Evolutionary conservation across 1,284 basidiomycete genomes (phyloP).

Genomic region (Takashimella koratensis): DNA sequence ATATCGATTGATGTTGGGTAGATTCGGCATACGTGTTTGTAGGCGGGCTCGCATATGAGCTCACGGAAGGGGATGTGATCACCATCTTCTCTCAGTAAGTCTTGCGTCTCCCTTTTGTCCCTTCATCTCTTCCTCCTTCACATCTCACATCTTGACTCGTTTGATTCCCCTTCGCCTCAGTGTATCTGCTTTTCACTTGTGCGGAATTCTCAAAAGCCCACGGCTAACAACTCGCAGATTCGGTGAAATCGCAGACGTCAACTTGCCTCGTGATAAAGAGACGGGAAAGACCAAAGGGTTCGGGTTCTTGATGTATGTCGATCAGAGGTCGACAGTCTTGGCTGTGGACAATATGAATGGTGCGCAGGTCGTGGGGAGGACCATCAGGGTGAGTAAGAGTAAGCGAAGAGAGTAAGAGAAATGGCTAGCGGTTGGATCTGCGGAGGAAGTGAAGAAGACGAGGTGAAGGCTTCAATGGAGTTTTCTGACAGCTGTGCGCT

Average conservation of each 20-base stretch:
- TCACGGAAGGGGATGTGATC: conserved; percentile 97
- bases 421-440: background rate
- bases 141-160: background rate
- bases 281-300: conserved; percentile 88
- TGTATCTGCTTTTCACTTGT: too few species aligned
- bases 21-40: conserved; percentile 95
- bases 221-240: conserved; percentile 60
- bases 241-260: conserved; percentile 92
- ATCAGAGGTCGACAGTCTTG: conserved; percentile 91
- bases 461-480: too few species aligned
- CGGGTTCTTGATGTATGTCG: conserved; percentile 97
- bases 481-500: too few species aligned
- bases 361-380: conserved; percentile 78
- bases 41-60: conserved; percentile 75
- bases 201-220: background rate
- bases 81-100: conserved; percentile 95
- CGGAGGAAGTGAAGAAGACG: background rate
- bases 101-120: background rate
- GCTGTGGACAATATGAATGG: conserved; percentile 99
- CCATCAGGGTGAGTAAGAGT: conserved; percentile 64
- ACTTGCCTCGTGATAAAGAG: conserved; percentile 86
- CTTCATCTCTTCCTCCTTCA: background rate
- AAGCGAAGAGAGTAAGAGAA: too few species aligned
- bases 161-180: background rate
- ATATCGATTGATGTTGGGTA: conserved; percentile 40